Percentiles rank a stretch among this genome's conserved stretches.
Evolutionary conservation across 495 filamentous ascomycete species (phyloP).

Genomic region (Amniculicola lignicola): DNA sequence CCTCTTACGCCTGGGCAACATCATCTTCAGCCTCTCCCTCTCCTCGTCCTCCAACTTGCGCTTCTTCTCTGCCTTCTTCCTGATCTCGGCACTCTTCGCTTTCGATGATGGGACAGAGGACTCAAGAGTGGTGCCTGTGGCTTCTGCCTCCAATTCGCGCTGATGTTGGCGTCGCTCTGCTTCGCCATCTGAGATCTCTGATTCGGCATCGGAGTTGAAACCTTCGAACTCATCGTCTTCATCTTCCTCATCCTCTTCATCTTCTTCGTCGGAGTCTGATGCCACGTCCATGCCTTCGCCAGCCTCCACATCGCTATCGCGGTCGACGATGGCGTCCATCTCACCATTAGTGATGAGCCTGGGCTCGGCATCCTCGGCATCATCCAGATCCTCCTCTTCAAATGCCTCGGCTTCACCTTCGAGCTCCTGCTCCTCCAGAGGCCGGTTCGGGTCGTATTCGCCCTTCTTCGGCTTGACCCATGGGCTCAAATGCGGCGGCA

Average conservation of each 20-base stretch:
- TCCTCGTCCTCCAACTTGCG: conserved; percentile 43
- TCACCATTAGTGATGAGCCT: conserved; percentile 35
- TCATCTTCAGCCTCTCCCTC: conserved; percentile 45
- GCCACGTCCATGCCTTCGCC: conserved; percentile 61
- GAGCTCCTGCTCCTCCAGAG: conserved; percentile 71
- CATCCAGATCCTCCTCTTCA: conserved; percentile 56
- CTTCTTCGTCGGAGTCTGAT: conserved; percentile 45
- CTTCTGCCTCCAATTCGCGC: conserved; percentile 87
- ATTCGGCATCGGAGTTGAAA: conserved; percentile 51
- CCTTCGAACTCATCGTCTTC: conserved; percentile 39
- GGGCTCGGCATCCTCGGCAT: conserved; percentile 40
- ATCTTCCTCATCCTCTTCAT: conserved; percentile 43
- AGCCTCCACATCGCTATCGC: conserved; percentile 44
- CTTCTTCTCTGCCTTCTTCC: conserved; percentile 38
- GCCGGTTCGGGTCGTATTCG: conserved; percentile 81
- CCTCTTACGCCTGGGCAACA: conserved; percentile 44
- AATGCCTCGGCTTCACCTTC: conserved; percentile 76
- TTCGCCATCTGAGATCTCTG: conserved; percentile 49
- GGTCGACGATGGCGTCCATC: conserved; percentile 35
- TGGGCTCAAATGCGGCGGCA: conserved; percentile 92
- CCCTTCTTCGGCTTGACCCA: conserved; percentile 86
- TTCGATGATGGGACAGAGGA: conserved; percentile 11
- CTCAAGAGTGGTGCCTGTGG: conserved; percentile 56
- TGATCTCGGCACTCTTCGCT: conserved; percentile 31
- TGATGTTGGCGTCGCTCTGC: conserved; percentile 63